Evolutionary conservation across 441 rosid genomes (phyloP).

Genomic region (Erysimum cheiri): DNA sequence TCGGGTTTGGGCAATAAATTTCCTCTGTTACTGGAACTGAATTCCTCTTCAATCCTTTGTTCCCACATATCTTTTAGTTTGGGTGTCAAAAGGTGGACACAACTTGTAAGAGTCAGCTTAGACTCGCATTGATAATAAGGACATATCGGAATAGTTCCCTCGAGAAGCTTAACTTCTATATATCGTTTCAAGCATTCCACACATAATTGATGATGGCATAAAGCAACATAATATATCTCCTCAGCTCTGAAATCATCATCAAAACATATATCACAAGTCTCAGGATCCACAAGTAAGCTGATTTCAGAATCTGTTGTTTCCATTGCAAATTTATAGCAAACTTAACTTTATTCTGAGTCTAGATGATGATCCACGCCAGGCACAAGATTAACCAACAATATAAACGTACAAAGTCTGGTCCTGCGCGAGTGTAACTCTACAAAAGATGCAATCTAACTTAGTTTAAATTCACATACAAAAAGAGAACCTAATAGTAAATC

Average conservation of each 20-base stretch:
- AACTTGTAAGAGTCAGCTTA: conserved; percentile 53
- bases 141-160: conserved; percentile 54
- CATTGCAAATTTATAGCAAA: no score
- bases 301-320: no score
- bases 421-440: not conserved
- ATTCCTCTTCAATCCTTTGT: no score
- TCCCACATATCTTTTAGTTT: conserved; percentile 43
- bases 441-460: not conserved
- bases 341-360: not conserved
- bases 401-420: not conserved
- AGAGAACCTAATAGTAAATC: not conserved
- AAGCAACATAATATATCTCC: conserved; percentile 59
- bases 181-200: conserved; percentile 71
- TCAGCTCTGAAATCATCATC: conserved; percentile 53
- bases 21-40: no score
- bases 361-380: not conserved
- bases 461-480: not conserved
- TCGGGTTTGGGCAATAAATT: no score
- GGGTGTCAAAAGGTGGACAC: conserved; percentile 57
- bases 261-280: not conserved
- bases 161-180: conserved; percentile 60
- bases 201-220: conserved; percentile 68
- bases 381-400: not conserved
- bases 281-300: not conserved
- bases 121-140: conserved; percentile 63